Conservation (phyloP, 2,329 filamentous ascomycete genomes). For the Ophiostoma sp. region DNA sequence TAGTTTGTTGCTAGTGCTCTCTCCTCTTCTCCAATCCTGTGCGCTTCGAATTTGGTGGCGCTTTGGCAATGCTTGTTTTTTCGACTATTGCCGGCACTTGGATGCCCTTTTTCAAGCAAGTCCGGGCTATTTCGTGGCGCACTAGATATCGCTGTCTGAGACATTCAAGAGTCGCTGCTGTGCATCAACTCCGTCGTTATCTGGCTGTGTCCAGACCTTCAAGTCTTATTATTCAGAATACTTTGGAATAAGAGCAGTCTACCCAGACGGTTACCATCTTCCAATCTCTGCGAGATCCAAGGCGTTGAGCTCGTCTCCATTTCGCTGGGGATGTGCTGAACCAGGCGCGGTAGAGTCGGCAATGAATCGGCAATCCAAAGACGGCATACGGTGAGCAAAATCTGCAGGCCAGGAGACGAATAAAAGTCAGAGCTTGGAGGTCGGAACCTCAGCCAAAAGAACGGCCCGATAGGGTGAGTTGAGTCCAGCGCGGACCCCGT, state of each 20-base stretch:
- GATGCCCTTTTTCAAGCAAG: no score
- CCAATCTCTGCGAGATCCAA: no score
- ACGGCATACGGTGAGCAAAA: background rate
- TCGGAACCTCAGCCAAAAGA: background rate
- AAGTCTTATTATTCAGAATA: no score
- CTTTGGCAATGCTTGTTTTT: background rate
- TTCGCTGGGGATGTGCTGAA: background rate
- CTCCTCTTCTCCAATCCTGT: background rate
- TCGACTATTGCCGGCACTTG: background rate
- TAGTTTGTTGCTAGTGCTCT: background rate
- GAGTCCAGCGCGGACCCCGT: background rate
- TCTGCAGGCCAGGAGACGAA: background rate
- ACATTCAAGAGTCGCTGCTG: no score
- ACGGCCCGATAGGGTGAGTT: background rate
- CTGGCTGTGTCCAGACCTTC: no score
- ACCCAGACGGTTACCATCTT: background rate
- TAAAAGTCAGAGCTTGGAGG: background rate
- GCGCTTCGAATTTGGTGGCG: background rate
- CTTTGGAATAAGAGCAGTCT: background rate
- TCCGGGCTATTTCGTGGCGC: no score
- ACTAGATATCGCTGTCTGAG: no score
- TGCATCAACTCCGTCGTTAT: no score
- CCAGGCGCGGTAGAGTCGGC: background rate
- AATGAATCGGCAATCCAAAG: background rate
- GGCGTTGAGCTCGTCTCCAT: background rate